A percentile compares a stretch with the other conserved stretches of the same genome.
phyloP scores from a whole-genome alignment of 208 protist species.

The Leishmania turanica region DNA sequence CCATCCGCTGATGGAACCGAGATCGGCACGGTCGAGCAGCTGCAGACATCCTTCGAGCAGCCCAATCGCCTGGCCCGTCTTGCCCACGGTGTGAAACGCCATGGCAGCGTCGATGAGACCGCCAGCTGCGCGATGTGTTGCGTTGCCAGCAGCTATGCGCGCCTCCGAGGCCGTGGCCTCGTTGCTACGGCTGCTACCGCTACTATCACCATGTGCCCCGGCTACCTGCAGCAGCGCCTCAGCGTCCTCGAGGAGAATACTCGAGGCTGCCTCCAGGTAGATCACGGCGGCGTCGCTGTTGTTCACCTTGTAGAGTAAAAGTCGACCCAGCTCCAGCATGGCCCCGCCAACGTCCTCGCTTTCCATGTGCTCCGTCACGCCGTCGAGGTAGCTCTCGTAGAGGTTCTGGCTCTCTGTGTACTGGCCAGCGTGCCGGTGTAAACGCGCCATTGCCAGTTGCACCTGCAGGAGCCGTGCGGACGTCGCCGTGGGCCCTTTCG shows the following conservation, averaged over 20 bases:
- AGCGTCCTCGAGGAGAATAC: constrained; percentile 65
- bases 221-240: constrained; percentile 25
- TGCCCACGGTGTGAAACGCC: constrained; percentile 47
- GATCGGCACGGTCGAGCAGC: constrained; percentile 50
- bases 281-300: constrained; percentile 32
- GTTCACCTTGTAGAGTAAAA: constrained; percentile 47
- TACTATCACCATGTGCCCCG: background rate
- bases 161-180: background rate
- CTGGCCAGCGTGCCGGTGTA: constrained; percentile 49
- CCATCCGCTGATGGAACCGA: constrained; percentile 54
- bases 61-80: constrained; percentile 53
- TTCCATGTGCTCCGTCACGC: constrained; percentile 42
- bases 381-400: constrained; percentile 69
- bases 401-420: constrained; percentile 47
- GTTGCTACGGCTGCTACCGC: background rate
- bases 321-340: constrained; percentile 73
- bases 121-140: constrained; percentile 48
- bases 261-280: constrained; percentile 68
- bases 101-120: constrained; percentile 63
- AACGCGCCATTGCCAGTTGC: constrained; percentile 60
- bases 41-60: constrained; percentile 60
- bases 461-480: constrained; percentile 31
- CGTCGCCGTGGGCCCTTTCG: constrained; percentile 28
- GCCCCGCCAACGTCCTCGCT: constrained; percentile 50
- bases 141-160: constrained; percentile 22